Evolutionary conservation across 495 filamentous ascomycete species (phyloP), one percentile per base, ranked within the genome.

Genomic region (Cryomyces minteri): DNA sequence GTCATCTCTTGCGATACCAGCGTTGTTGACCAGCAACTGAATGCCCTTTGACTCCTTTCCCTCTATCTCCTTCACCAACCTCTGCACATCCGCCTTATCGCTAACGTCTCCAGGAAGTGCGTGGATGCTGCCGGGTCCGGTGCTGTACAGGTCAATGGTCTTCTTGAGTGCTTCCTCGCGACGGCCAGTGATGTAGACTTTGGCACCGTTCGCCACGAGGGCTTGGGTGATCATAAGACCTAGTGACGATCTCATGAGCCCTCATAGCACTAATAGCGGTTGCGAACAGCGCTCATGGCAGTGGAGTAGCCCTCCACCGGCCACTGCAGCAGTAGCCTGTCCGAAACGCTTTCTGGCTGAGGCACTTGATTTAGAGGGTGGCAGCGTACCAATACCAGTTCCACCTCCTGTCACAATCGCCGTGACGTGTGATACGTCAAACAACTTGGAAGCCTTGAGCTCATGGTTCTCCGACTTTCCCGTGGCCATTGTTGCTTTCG

Each of bases 221-320:
- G 82, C 79, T 53, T 86, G 77, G 0, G 82, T 79, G 48, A 82
- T 83, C 82, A 88, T 90, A 40, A 81, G 71, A 28, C 79, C 77
- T 25, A 25, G 18, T 25, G 45, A 82, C 71, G 18, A 25, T 25
- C 18, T 25, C 18, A 25, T 25, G 1, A 25, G 18, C 18, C 18
- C 18, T 25, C 18, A 25, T 25, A 25, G 18, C 18, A 25, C 18
- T 25, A 2, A 25, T 25, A 25, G 18, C 18, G 18, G 18, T 25
- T 25, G 18, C 18, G 18, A 25, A 25, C 18, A 25, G 18, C 18
- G 18, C 18, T 25, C 18, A 25, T 25, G 18, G 18, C 18, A 25
- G 18, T 25, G 18, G 18, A 2, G 18, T 25, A 25, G 18, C 18
- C 18, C 18, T 25, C 18, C 18, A 25, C 18, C 18, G 2, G 30